Evolutionary conservation across 1,139 yeast genomes (phyloP).

Genomic region (Pichia sp.): DNA sequence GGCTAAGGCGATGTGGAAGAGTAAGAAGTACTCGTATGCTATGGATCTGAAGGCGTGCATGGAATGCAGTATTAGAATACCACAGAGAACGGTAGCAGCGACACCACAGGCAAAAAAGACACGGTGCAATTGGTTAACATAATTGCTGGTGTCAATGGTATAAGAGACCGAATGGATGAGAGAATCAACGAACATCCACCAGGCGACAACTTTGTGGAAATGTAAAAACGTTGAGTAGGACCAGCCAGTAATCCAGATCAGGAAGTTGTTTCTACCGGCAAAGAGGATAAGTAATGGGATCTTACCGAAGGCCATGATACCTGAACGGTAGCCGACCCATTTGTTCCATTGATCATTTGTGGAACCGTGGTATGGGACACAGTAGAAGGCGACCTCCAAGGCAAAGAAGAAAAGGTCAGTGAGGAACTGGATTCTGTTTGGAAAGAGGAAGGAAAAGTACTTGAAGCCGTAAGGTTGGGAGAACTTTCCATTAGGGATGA

Average conservation of each 20-base stretch:
- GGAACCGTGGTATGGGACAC: constrained; percentile 5
- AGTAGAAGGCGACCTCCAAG: constrained; percentile 15
- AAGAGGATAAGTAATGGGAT: constrained; percentile 1
- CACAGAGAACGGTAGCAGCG: constrained; percentile 37
- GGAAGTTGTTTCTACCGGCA: constrained; percentile 4
- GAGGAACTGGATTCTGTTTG: constrained; percentile 18
- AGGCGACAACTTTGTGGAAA: constrained; percentile 3
- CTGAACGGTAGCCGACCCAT: constrained; percentile 1
- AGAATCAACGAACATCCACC: constrained; percentile 5
- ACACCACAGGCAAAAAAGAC: constrained; percentile 36
- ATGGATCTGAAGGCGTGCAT: constrained; percentile 42
- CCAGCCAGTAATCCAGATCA: constrained; percentile 2
- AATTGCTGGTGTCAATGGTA: constrained; percentile 6
- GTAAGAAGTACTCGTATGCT: constrained; percentile 41
- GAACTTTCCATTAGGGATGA: constrained; percentile 16
- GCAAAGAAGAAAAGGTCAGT: constrained; percentile 12
- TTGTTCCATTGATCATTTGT: background rate
- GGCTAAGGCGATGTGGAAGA: constrained; percentile 36
- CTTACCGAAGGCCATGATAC: constrained; percentile 3
- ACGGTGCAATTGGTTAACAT: constrained; percentile 24
- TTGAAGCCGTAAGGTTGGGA: constrained; percentile 10
- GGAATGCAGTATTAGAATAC: constrained; percentile 43
- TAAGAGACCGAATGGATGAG: constrained; percentile 2
- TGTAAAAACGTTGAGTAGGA: constrained; percentile 1
- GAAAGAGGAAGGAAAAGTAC: constrained; percentile 11